Base-by-base conservation (phyloP, 331 rosid genomes). In the Malus hybrid region DNA sequence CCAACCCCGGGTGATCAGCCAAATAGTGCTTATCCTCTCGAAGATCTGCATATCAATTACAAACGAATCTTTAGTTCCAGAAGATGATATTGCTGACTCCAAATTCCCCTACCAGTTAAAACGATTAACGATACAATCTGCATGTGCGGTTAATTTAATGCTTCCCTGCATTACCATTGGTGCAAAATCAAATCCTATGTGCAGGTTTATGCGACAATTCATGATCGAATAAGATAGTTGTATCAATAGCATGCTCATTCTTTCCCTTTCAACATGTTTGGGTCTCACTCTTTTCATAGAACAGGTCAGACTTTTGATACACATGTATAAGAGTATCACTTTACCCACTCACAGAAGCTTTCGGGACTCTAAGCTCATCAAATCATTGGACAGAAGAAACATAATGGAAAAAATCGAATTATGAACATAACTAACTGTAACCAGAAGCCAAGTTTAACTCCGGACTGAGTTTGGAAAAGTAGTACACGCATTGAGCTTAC, bases 1-100 rank as follows among this genome's bases (percentile, higher is more conserved):
- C 90, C 84, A 91, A 63, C 67, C 98, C 97, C 10, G 96, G 98
- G 84, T 91, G 98, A 84, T 91, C 96, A 32, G 86, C 85, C 86
- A 93, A 79, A 84, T 93, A 93, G 82, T 83, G 90, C 76, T 86
- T 93, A 84, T 93, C 96, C 79, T 93, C 97, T 12, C 97, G 90
- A 67, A 93, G 98, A 90, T 93, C 98, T 93, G 79, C 56, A 77
- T 13, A 50, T 61, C 65, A 75, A 82, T 65, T 31, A 83, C 46
- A 61, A 73, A 81, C 67, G 28, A 64, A 70, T 31, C 36, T 76
- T 68, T 75, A 70, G 69, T 74, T 59, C 74, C 80, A 71, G 57
- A 72, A 24, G 61, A 62, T 12, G 76, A 6, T 50, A 46, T 44
- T 48, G 73, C 56, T 15, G 36, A 46, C 65, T 60, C 83, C 71